A percentile compares a stretch with the other conserved stretches of the same genome.
Evolutionary conservation across 2,329 filamentous ascomycete species (phyloP).

Genomic region (Thelonectria discophora): DNA sequence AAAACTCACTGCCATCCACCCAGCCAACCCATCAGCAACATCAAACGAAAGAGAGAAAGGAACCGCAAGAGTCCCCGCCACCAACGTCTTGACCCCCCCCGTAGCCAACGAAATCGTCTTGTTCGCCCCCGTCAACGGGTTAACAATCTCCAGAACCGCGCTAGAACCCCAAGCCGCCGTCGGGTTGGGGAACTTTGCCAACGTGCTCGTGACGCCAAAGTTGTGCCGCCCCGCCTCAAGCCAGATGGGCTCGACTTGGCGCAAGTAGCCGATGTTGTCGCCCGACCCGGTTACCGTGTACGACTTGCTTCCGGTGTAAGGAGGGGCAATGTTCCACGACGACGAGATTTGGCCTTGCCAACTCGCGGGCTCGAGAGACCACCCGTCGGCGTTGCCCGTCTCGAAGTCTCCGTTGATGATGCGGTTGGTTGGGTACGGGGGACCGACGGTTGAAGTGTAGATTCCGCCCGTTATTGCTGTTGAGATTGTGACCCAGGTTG

Average conservation of each 20-base stretch:
- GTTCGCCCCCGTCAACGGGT: conserved; percentile 17
- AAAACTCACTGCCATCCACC: conserved; percentile 19
- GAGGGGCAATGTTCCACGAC: not conserved
- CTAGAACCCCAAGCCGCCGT: not conserved
- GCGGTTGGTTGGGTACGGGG: conserved; percentile 12
- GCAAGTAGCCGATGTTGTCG: conserved; percentile 10
- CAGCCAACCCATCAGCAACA: conserved; percentile 6
- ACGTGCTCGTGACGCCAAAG: not conserved
- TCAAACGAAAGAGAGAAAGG: not conserved
- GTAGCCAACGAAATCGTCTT: conserved; percentile 11
- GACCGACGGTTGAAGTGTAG: conserved; percentile 21
- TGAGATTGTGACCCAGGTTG: conserved; percentile 21
- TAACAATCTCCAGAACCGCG: conserved; percentile 16
- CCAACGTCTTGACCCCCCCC: not conserved
- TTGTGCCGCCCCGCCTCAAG: conserved; percentile 20
- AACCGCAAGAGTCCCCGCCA: not conserved
- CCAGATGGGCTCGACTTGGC: conserved; percentile 10
- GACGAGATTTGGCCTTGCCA: conserved; percentile 16
- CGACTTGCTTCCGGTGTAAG: not conserved
- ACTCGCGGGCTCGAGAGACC: conserved; percentile 14
- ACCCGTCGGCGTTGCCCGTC: conserved; percentile 11
- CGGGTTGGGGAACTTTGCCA: not conserved
- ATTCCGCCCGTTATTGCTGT: conserved; percentile 21
- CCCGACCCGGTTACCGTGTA: conserved; percentile 2
- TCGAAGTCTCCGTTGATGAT: conserved; percentile 24